These are phyloP conservation scores for Amylocystis lapponica DNA, from an alignment of 768 basidiomycete species.

Conservation along the genomic window DNA sequence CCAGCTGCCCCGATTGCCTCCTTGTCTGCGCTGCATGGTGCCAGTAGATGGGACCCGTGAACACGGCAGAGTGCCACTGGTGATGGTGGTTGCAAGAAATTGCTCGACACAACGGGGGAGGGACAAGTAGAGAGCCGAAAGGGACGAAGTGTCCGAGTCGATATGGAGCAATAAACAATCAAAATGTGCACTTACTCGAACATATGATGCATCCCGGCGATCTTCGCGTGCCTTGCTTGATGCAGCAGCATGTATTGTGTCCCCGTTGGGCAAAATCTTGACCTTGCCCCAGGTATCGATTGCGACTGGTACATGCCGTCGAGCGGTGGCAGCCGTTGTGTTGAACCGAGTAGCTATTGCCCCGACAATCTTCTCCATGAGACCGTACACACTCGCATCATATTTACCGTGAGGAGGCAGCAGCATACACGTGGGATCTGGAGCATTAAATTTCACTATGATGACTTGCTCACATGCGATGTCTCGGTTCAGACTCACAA, in stretches of 20 bases:
- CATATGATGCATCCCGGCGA: slow-evolving; percentile 26
- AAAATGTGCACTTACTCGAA: slow-evolving; percentile 28
- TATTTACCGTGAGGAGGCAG: too few species aligned
- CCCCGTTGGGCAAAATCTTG: slow-evolving; percentile 20
- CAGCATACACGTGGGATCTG: too few species aligned
- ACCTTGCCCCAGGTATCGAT: slow-evolving; percentile 25
- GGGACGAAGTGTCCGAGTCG: too few species aligned
- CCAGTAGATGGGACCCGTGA: neutral
- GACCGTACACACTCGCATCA: neutral
- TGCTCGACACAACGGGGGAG: neutral
- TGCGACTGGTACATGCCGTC: neutral
- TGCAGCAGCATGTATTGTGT: slow-evolving; percentile 17
- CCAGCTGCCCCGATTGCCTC: neutral
- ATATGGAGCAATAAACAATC: too few species aligned
- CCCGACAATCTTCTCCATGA: too few species aligned
- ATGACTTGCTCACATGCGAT: neutral
- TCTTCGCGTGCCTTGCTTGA: slow-evolving; percentile 16
- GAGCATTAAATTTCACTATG: neutral
- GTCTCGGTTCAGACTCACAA: neutral
- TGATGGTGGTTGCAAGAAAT: neutral
- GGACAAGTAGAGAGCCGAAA: slow-evolving; percentile 25
- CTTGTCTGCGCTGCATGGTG: neutral
- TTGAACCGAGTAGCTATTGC: too few species aligned
- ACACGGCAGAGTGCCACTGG: neutral
- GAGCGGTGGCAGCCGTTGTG: too few species aligned